Conservation (phyloP, 2,329 filamentous ascomycete species). For the Colletotrichum agaves region DNA sequence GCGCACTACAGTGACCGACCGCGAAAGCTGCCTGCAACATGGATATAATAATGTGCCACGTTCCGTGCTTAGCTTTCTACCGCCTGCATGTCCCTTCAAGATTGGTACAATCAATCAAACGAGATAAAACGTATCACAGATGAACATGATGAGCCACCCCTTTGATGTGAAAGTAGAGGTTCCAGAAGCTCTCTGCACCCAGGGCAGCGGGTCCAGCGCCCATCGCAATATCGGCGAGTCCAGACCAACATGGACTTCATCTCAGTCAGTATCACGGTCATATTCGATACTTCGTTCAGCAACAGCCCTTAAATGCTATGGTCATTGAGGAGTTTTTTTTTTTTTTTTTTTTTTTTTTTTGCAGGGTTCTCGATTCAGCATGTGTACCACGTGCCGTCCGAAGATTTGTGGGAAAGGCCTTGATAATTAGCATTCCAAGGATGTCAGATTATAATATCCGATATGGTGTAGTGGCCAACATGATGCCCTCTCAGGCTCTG, state of each 20-base stretch:
- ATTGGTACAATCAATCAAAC: not conserved
- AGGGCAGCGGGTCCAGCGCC: not conserved
- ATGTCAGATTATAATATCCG: not conserved
- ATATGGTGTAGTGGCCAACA: conserved; percentile 36
- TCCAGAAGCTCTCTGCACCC: not conserved
- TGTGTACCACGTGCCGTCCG: too few species aligned
- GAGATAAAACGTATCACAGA: not conserved
- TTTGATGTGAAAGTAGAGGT: not conserved
- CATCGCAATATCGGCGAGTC: conserved; percentile 6
- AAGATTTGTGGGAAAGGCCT: rapidly evolving
- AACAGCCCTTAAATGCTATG: not conserved
- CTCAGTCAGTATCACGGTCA: not conserved
- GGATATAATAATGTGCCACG: too few species aligned
- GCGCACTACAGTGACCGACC: too few species aligned
- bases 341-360: too few species aligned
- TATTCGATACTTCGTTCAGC: too few species aligned
- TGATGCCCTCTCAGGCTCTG: conserved; percentile 23
- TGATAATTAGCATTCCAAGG: rapidly evolving
- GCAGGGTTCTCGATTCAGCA: not conserved
- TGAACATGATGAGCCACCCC: not conserved
- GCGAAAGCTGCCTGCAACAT: too few species aligned
- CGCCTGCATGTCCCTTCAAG: not conserved
- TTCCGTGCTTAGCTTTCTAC: too few species aligned
- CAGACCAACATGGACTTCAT: not conserved
- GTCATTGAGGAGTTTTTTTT: not conserved